Evolutionary conservation across 2,329 filamentous ascomycete genomes (phyloP), one percentile per base, ranked within the genome.

Genomic region (Ophiostoma sp.): DNA sequence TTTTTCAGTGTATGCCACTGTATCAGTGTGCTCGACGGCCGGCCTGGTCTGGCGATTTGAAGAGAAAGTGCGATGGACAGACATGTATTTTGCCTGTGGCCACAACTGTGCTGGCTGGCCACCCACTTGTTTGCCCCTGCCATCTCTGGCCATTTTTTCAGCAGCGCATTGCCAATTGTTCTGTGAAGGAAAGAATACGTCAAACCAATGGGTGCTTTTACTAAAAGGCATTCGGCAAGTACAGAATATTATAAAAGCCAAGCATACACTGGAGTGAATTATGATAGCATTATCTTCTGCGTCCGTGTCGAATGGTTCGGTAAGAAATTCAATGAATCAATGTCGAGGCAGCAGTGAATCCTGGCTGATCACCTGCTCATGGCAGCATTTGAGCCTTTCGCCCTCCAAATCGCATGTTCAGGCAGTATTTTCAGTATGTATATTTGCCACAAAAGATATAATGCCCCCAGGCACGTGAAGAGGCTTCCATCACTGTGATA

Each of bases 371-470:
- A 22, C 33, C 33, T 22, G 19, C 33, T 42, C 59, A 42, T 1
- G 19, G 17, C 59, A 39, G 15, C 28, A 36, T 63, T 22, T 12
- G 3, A 63, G 31, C 9, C 19, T 39, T 42, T 63, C 33, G 31
- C 59, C 33, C 59, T 63, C 19, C 33, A 63, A 59, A 63, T 25
- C n/a, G 31, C 33, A 63, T 42, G 59, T 63, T 59, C 33, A 39
- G 1, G 31, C 31, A 2, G 25, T 2, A 31, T 33, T 25, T n/a
- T 19, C 19, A 8, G 1, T 7, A n/a, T n/a, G n/a, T n/a, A n/a
- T n/a, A n/a, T 33, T 59, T 31, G 28, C 28, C 28, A 33, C 28
- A 59, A 28, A n/a, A 52, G n/a, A 52, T 33, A 33, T 36, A n/a
- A 19, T 59, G 6, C 55, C 33, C 15, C 19, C 8, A 33, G 22